Evolutionary conservation across 257 asterid species (phyloP), one percentile per base, ranked within the genome.

Genomic region (Solanum virginianum): DNA sequence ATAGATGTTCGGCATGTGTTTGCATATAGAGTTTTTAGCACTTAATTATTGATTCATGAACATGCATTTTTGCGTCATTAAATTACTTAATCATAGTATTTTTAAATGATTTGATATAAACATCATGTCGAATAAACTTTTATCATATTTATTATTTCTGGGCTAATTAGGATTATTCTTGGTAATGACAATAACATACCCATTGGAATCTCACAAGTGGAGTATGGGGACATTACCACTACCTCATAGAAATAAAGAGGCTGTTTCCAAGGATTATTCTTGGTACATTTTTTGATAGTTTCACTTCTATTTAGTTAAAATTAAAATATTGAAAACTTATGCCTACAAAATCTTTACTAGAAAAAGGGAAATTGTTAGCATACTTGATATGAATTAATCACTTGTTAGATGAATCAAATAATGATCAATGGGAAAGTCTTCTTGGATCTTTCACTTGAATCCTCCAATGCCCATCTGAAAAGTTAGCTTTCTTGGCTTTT

Each of bases 401-500:
- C 20, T 74, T 47, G 81, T 47, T 22, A 77, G 62, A 49, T 26
- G 17, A 26, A 77, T 53, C 0, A 49, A 26, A 65, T 47, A 26
- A 62, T 10, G 15, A 69, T 85, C 32, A 85, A 59, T 1, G 54
- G 5, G 22, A 70, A n/a, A 49, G n/a, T 70, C 86, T 86, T 83
- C 93, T 89, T 7, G 93, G 90, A 56, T 94, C 98, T 75, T 80
- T 89, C 17, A 92, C 87, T 86, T 86, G 32, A 69, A 93, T 90
- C 87, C 87, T 92, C 98, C 97, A 93, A 72, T 92, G 96, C 14
- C 85, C 92, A 89, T 92, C 91, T 53, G 87, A 36, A 70, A 88
- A 91, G 60, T 84, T 85, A 82, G 59, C 88, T 3, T 87, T 80
- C 89, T 74, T 89, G 0, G 97, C 97, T 18, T 0, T 80, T 22